Conservation (phyloP, 495 filamentous ascomycete species). For the Tetracladium marchalianum region DNA sequence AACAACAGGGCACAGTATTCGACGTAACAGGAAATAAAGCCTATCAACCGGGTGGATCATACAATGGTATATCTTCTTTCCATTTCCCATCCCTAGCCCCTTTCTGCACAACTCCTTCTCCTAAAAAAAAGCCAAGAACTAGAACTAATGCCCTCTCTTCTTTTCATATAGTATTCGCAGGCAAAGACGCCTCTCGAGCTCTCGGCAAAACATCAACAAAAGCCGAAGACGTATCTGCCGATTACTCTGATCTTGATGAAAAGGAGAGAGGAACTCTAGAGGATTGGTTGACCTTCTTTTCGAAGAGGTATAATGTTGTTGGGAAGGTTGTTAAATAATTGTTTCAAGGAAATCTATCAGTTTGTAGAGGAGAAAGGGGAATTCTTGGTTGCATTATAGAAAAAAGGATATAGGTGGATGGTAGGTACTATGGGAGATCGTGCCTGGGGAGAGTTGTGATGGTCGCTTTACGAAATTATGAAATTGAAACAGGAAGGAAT, state of each 20-base stretch:
- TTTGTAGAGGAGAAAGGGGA: too few species aligned
- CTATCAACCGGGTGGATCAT: constrained; percentile 75
- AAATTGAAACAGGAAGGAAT: too few species aligned
- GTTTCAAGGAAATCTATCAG: neutral
- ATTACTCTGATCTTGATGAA: constrained; percentile 80
- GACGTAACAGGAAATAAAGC: constrained; percentile 81
- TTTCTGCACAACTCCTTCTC: neutral
- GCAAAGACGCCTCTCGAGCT: constrained; percentile 87
- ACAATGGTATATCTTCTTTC: constrained; percentile 54
- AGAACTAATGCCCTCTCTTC: neutral
- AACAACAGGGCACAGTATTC: constrained; percentile 67
- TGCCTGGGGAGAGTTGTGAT: too few species aligned
- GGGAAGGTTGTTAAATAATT: constrained; percentile 47
- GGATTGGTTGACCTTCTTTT: constrained; percentile 94
- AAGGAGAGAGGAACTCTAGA: constrained; percentile 76
- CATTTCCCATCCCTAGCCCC: neutral
- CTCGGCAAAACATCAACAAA: constrained; percentile 81
- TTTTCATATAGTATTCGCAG: constrained; percentile 90
- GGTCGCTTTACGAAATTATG: too few species aligned
- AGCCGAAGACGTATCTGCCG: constrained; percentile 67
- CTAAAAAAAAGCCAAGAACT: neutral
- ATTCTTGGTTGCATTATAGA: too few species aligned
- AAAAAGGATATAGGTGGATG: too few species aligned
- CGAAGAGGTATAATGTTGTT: constrained; percentile 89
- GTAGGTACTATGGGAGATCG: too few species aligned